Evolutionary conservation across 805 yeast species (phyloP), one percentile per base, ranked within the genome.

Genomic region (Lipomyces spencermartinsiae): DNA sequence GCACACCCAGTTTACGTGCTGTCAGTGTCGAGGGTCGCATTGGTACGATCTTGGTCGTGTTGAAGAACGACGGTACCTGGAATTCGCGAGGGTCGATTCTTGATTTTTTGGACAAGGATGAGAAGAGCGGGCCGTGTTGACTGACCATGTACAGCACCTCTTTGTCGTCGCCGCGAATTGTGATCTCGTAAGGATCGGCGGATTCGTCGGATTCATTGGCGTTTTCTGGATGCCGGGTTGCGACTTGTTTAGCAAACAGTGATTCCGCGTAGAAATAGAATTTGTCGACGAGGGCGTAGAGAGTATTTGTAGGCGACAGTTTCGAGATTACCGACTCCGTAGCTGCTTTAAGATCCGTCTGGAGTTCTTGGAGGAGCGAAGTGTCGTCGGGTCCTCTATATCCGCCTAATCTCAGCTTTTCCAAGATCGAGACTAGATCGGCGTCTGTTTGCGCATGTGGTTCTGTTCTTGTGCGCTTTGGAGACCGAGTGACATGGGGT

Each of bases 91-190:
- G 86, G 76, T 95, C 98, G 62, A 93, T 79, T 25, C 84, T 80
- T 0, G 98, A 91, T 74, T 87, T 89, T 35, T 85, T 83, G 43
- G 86, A 83, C 49, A 89, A 79, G 0, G 97, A 89, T 5, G 97
- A 85, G 76, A 95, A 94, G 61, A 95, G 81, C 14, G 97, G 97
- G 54, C 89, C 92, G 55, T 85, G 85, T 22, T 85, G 85, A 2
- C 90, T 87, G 9, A 85, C 79, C 43, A 89, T 78, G 67, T 83
- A 85, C 69, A 85, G 83, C 0, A 93, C 86, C 77, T 93, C 95
- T 31, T 63, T 66, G 19, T 67, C 70, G n/a, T 66, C 65, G 1
- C 72, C 70, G 33, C 74, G 68, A 33, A 43, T 57, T 19, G 59
- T 39, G 22, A 65, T 72, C 51, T 61, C 72, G 43, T 58, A 60